Base-by-base conservation (phyloP, 331 rosid genomes). In the Rosa hybrid region DNA sequence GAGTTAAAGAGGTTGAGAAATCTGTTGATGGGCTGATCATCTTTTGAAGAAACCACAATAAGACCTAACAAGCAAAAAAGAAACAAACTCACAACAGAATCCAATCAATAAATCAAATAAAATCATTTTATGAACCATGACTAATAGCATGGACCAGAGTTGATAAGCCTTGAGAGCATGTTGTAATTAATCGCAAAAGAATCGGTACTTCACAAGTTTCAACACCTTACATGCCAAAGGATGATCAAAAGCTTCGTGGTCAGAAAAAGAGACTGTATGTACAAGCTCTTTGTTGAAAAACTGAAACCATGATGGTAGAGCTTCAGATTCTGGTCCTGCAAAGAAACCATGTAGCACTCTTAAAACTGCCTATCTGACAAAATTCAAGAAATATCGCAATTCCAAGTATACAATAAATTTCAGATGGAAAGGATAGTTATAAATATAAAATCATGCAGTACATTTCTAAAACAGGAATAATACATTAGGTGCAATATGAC, bases 191-290 rank as follows among this genome's bases (percentile, higher is more conserved):
- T 68, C 50, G 77, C 72, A 42, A 76, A 71, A 68, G 69, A n/a
- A 64, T 68, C 11, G 45, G 30, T 20, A 27, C 42, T 62, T 75
- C 69, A 81, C 65, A 80, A 74, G 80, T 83, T 75, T 75, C 39
- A 87, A 83, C 76, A 81, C 79, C 92, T 89, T 87, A 93, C 99
- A 96, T 88, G 93, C 93, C 91, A 96, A 97, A 17, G 99, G 99
- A 90, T 96, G 97, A 84, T 96, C 99, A 91, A 96, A 93, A 85
- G 97, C 94, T 89, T 96, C 99, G 56, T 96, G 99, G 77, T 96
- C 99, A 56, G 98, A 96, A 92, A 93, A 96, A 56, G 99, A 93
- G 39, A 89, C 87, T 39, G 83, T 82, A 6, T 81, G 92, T 17
- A 90, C 81, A 79, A 93, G 98, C 89, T 89, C 97, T 84, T 92